A percentile compares a stretch with the other conserved stretches of the same genome.
These are phyloP conservation scores for Halophytophthora polymorphica DNA, from an alignment of 352 stramenopile species.

Conservation along the genomic window DNA sequence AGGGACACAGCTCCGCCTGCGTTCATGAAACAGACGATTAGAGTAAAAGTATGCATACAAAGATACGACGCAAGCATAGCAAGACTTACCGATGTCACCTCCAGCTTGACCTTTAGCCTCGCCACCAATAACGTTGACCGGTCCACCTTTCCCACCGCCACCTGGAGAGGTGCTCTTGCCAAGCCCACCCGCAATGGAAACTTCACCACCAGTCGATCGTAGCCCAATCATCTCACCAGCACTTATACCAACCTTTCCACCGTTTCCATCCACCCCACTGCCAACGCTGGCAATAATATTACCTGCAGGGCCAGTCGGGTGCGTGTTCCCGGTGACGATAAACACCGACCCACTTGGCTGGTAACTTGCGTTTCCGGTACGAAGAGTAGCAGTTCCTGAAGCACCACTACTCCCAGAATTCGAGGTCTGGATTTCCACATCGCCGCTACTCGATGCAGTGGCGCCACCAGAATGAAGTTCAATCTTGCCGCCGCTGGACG, in stretches of 20 bases:
- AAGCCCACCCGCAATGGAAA: conserved; percentile 47
- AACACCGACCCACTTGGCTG: conserved; percentile 71
- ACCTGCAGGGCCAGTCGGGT: conserved; percentile 59
- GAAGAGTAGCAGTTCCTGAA: conserved; percentile 69
- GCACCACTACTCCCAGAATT: conserved; percentile 78
- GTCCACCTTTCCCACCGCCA: conserved; percentile 56
- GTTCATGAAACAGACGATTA: conserved; percentile 7
- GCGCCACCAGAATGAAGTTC: conserved; percentile 55
- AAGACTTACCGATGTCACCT: conserved; percentile 41
- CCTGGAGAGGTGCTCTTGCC: conserved; percentile 38
- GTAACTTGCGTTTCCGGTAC: conserved; percentile 65
- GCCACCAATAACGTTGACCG: conserved; percentile 53
- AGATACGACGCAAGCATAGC: background rate
- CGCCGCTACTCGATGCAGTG: conserved; percentile 51
- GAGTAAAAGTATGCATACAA: background rate
- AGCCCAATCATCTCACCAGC: conserved; percentile 52
- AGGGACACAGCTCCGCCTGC: conserved; percentile 42
- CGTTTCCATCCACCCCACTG: conserved; percentile 74
- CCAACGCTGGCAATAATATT: conserved; percentile 78
- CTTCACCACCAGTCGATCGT: conserved; percentile 43
- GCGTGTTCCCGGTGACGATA: conserved; percentile 73
- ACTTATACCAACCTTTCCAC: conserved; percentile 74
- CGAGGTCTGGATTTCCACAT: conserved; percentile 56
- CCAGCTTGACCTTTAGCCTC: conserved; percentile 41
- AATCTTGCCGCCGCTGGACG: conserved; percentile 60